Base-by-base conservation (phyloP, 345 rosid genomes). In the Ricinus communis region DNA sequence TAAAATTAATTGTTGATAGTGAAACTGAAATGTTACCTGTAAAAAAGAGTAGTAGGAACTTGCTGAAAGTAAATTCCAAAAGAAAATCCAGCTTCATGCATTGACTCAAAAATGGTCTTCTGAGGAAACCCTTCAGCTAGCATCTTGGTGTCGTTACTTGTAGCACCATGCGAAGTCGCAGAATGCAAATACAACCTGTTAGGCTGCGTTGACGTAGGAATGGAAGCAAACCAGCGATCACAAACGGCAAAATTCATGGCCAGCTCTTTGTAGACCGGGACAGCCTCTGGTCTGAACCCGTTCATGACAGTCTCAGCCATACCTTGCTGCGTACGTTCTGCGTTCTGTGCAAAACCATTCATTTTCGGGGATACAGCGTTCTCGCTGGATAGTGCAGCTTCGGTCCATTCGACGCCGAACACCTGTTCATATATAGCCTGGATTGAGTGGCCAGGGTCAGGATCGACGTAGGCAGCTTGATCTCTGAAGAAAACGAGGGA, bases 341-440 rank as follows among this genome's bases (percentile, higher is more conserved):
- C 90, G 76, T 87, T 86, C 68, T 87, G 90, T 1, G 82, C 92
- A 41, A 90, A 90, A 14, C 95, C 95, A 49, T 81, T 77, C 95
- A 90, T 90, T 24, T 40, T 68, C 15, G 86, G 84, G 0, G 71
- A 70, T 46, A 65, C 72, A 54, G 31, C 0, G 5, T 33, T 46
- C 13, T 57, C 41, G n/a, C 22, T 60, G 36, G 67, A 36, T 0
- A 69, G 74, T 0, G 70, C 69, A 18, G 74, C 33, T 40, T 76
- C 75, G 0, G 52, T 77, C 98, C 98, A 93, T n/a, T 81, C 79
- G 64, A 84, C 80, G 5, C 98, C 96, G 22, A 86, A 93, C 0
- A 91, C 88, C 69, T 93, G 98, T 82, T 93, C 98, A 83, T 87
- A 93, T 52, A 93, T 86, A 70, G 87, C 98, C 40, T 89, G 89